phyloP scores from a whole-genome alignment of 805 yeast species.

The Wickerhamomyces alni region DNA sequence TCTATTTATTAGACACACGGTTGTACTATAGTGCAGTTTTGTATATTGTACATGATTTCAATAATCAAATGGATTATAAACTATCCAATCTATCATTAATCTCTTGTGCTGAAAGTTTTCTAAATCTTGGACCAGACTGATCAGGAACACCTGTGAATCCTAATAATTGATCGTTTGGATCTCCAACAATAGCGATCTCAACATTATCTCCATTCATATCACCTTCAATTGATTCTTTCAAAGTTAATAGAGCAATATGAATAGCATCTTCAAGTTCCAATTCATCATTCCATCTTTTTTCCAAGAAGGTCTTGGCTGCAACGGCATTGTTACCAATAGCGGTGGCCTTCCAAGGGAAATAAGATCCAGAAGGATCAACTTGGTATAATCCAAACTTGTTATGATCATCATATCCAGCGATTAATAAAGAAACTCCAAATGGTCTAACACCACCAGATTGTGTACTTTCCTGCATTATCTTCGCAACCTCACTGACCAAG shows the following conservation, averaged over 20 bases:
- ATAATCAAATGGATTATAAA: constrained; percentile 54
- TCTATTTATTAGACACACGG: too few relatives aligned
- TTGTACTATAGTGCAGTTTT: too few relatives aligned
- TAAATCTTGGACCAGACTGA: constrained; percentile 85
- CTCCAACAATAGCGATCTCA: constrained; percentile 84
- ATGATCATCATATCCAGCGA: constrained; percentile 88
- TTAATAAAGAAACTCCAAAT: constrained; percentile 90
- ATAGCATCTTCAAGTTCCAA: constrained; percentile 97
- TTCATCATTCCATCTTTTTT: constrained; percentile 97
- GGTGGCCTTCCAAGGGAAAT: constrained; percentile 99
- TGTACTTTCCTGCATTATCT: constrained; percentile 97
- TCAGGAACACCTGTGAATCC: constrained; percentile 80
- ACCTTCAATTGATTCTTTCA: constrained; percentile 96
- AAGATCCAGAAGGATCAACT: constrained; percentile 97
- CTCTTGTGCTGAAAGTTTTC: constrained; percentile 80
- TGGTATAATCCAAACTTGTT: constrained; percentile 80
- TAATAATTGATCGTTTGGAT: constrained; percentile 70
- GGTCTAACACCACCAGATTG: constrained; percentile 99
- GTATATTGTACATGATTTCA: neutral
- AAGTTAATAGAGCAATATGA: constrained; percentile 88
- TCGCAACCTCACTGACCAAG: constrained; percentile 90
- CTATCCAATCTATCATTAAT: constrained; percentile 94
- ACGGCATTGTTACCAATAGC: constrained; percentile 96
- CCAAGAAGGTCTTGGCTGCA: constrained; percentile 96
- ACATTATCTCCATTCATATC: constrained; percentile 96